These are phyloP conservation scores for Andrographis paniculata DNA, from an alignment of 305 asterid species.

Conservation along the genomic window DNA sequence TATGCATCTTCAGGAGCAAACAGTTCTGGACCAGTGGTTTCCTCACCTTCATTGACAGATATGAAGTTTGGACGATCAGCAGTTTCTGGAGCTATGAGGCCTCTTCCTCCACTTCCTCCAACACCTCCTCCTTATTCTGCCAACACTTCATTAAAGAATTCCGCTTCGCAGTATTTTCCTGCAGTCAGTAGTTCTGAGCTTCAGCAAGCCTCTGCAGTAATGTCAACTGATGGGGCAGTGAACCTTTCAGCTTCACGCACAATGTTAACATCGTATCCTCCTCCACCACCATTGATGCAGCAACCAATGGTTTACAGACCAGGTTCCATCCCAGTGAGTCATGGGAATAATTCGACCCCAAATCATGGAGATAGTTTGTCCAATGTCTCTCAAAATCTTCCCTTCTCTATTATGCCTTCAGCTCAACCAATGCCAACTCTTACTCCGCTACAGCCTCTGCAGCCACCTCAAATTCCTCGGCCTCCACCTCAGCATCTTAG, in stretches of 20 bases:
- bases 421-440: conserved; percentile 43
- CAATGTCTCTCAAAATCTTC: conserved; percentile 40
- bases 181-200: conserved; percentile 36
- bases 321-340: conserved; percentile 43
- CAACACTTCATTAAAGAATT: conserved; percentile 36
- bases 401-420: conserved; percentile 40
- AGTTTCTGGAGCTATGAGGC: conserved; percentile 52
- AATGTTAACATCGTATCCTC: conserved; percentile 49
- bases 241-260: conserved; percentile 40
- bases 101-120: conserved; percentile 83
- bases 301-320: conserved; percentile 61
- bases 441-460: conserved; percentile 73
- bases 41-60: conserved; percentile 42
- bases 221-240: conserved; percentile 29
- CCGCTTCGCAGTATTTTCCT: conserved; percentile 50
- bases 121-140: conserved; percentile 74
- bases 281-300: conserved; percentile 35
- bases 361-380: conserved; percentile 51
- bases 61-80: conserved; percentile 47
- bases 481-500: conserved; percentile 74
- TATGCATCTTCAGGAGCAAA: conserved; percentile 32
- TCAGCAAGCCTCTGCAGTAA: conserved; percentile 37
- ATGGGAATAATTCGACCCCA: conserved; percentile 47
- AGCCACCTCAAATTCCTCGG: conserved; percentile 82
- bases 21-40: conserved; percentile 30